Evolutionary conservation across 2,329 filamentous ascomycete species (phyloP).

Genomic region (Metarhizium sp.): DNA sequence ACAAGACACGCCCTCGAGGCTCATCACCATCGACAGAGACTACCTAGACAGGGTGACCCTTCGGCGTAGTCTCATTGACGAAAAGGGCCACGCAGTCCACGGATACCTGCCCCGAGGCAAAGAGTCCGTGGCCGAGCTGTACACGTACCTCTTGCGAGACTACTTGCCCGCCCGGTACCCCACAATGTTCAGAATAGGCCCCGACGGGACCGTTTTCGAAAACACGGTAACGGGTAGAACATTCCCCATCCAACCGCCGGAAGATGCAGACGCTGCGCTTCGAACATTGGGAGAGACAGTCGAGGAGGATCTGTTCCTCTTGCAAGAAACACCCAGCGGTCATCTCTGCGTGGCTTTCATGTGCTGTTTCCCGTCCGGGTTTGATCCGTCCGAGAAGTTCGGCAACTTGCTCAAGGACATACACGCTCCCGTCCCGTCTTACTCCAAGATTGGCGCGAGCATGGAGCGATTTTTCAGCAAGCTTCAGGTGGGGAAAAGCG

Average conservation of each 20-base stretch:
- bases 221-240: conserved; percentile 29
- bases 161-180: conserved; percentile 42
- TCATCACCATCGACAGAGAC: conserved; percentile 42
- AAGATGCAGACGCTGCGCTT: conserved; percentile 25
- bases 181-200: conserved; percentile 32
- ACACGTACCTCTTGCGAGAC: conserved; percentile 34
- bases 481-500: conserved; percentile 36
- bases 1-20: conserved; percentile 33
- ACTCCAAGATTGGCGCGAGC: conserved; percentile 43
- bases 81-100: conserved; percentile 29
- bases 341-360: conserved; percentile 38
- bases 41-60: conserved; percentile 35
- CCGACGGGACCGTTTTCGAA: conserved; percentile 19
- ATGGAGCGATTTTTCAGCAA: conserved; percentile 46
- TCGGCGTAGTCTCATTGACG: conserved; percentile 27
- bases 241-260: conserved; percentile 18
- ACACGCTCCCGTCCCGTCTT: conserved; percentile 42
- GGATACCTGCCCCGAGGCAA: conserved; percentile 31
- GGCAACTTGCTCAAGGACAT: conserved; percentile 38
- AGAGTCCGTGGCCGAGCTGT: conserved; percentile 36
- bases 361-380: conserved; percentile 43
- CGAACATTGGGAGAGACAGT: conserved; percentile 37
- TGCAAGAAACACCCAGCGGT: conserved; percentile 30
- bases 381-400: conserved; percentile 40
- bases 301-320: conserved; percentile 46